Evolutionary conservation across 2,329 filamentous ascomycete species (phyloP).

Genomic region (Fonsecaea erecta): DNA sequence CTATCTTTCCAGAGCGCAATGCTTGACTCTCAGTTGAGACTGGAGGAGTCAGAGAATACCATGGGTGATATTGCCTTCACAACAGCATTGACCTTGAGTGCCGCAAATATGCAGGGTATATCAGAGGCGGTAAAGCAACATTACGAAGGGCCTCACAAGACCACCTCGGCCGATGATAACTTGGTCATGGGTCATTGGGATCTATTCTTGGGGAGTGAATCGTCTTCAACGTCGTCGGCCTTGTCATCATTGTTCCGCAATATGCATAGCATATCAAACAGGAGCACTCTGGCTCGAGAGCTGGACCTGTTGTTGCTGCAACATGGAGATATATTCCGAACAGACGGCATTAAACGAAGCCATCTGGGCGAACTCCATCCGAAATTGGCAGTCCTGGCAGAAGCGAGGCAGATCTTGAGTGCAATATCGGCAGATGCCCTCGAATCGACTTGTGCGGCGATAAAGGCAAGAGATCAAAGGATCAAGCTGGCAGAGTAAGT

Average conservation of each 20-base stretch:
- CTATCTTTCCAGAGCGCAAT: slow-evolving; percentile 89
- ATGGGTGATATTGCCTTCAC: slow-evolving; percentile 42
- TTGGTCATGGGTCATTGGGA: slow-evolving; percentile 16
- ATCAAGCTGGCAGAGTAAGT: slow-evolving; percentile 29
- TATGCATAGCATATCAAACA: slow-evolving; percentile 25
- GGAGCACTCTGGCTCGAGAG: slow-evolving; percentile 10
- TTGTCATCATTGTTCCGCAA: slow-evolving; percentile 17
- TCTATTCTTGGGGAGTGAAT: slow-evolving; percentile 5
- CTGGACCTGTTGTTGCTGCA: slow-evolving; percentile 23
- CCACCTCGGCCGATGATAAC: neutral
- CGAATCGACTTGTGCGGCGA: slow-evolving; percentile 19
- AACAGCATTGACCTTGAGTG: slow-evolving; percentile 60
- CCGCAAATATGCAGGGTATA: slow-evolving; percentile 81
- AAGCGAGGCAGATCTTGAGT: slow-evolving; percentile 24
- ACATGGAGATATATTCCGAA: slow-evolving; percentile 2
- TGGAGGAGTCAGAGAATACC: slow-evolving; percentile 60
- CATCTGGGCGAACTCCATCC: slow-evolving; percentile 13
- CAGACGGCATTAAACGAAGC: neutral
- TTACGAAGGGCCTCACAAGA: slow-evolving; percentile 43
- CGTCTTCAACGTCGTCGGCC: neutral
- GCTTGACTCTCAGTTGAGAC: slow-evolving; percentile 80
- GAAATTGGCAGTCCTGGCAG: slow-evolving; percentile 30
- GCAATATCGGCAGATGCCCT: slow-evolving; percentile 22
- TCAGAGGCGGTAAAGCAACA: slow-evolving; percentile 69
- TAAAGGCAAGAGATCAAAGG: slow-evolving; percentile 19